These are phyloP conservation scores for Daldinia decipiens DNA, from an alignment of 495 filamentous ascomycete genomes.

Conservation along the genomic window DNA sequence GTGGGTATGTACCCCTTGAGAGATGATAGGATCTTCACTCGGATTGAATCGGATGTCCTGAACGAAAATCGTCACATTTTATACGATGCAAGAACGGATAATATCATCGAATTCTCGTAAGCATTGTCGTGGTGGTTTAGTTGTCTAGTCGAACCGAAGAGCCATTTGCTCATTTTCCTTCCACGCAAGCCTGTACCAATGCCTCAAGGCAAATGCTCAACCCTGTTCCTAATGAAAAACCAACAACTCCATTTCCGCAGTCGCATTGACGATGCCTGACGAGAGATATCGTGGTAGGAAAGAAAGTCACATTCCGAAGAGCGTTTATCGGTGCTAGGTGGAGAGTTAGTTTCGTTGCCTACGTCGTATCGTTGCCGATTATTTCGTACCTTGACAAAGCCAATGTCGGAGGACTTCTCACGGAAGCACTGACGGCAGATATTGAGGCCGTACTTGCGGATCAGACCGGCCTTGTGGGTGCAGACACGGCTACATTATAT, in stretches of 20 bases:
- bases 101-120: slow-evolving; percentile 41
- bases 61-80: slow-evolving; percentile 19
- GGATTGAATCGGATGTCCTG: not conserved
- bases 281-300: slow-evolving; percentile 44
- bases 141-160: slow-evolving; percentile 36
- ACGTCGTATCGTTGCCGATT: not conserved
- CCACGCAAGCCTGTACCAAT: slow-evolving; percentile 38
- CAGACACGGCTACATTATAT: slow-evolving; percentile 81
- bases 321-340: slow-evolving; percentile 65
- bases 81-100: slow-evolving; percentile 14
- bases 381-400: slow-evolving; percentile 90
- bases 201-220: slow-evolving; percentile 42
- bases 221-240: slow-evolving; percentile 44
- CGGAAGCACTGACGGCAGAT: slow-evolving; percentile 99
- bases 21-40: not conserved
- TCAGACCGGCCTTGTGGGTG: slow-evolving; percentile 92
- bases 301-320: slow-evolving; percentile 40
- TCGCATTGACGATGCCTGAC: slow-evolving; percentile 40
- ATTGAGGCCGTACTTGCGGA: slow-evolving; percentile 99
- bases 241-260: slow-evolving; percentile 43
- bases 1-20: not conserved
- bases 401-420: slow-evolving; percentile 95
- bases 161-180: slow-evolving; percentile 26
- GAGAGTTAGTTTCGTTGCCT: slow-evolving; percentile 29
- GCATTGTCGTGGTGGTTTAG: slow-evolving; percentile 43